Base-by-base conservation (phyloP, 306 rosid species). In the Lablab purpureus region DNA sequence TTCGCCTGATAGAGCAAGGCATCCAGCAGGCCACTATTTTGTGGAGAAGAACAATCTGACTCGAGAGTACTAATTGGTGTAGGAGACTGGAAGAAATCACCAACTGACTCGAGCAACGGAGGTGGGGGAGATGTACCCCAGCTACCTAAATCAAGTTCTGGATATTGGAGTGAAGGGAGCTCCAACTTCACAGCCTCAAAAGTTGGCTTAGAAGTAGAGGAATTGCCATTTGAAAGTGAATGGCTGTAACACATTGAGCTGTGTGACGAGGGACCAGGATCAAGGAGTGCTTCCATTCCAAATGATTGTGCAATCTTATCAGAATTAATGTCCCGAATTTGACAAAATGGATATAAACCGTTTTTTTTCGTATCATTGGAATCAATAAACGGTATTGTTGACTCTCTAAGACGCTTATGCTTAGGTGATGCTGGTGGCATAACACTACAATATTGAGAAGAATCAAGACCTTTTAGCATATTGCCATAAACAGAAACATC, bases 141-240 rank as follows among this genome's bases (percentile, higher is more conserved):
- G 87, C 89, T 84, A 80, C 95, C 79, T 80, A 92, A 85, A 85
- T 96, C 98, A 85, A 91, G 84, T 84, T 93, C 91, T 79, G 94
- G 79, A 96, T 88, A 90, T 96, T 96, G 99, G 99, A 93, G 91
- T 93, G 99, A 96, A 96, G 99, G 99, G 98, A 96, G 99, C 98
- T 96, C 99, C 86, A 73, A 84, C 98, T 95, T 93, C 98, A 80
- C 87, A 70, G 89, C 85, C 94, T 88, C 92, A 45, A 32, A 80
- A 75, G 82, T 50, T 79, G 97, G 92, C 93, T 76, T 79, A 78
- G 98, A 96, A 93, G 97, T 87, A 63, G 98, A 91, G 92, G 88
- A 88, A 84, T 89, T 91, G 89, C 94, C 98, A 96, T 93, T 93
- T 82, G 91, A 80, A 81, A 87, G 91, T 87, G 98, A 87, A 89